Conservation (phyloP, 352 stramenopile species). For the Aphanomyces invadans region DNA sequence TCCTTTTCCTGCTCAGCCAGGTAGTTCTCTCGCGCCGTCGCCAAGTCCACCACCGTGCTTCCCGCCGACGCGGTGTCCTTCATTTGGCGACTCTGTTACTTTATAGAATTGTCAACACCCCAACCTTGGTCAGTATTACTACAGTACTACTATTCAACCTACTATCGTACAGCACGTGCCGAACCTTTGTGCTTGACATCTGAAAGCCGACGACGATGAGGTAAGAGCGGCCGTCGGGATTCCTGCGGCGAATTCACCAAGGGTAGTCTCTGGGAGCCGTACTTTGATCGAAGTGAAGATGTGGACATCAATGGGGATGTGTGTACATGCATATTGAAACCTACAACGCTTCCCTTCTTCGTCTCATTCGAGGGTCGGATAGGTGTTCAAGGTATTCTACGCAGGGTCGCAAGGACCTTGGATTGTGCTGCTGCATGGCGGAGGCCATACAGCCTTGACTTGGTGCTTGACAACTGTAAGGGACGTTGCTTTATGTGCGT, state of each 20-base stretch:
- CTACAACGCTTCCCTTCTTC: background rate
- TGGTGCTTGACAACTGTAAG: constrained; percentile 70
- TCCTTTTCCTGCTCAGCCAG: constrained; percentile 23
- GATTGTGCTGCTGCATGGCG: constrained; percentile 76
- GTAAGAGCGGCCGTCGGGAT: too few species aligned
- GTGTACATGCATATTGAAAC: constrained; percentile 9
- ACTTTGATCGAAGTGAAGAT: constrained; percentile 70
- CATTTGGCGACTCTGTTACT: constrained; percentile 8
- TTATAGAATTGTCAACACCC: too few species aligned
- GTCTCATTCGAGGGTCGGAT: background rate
- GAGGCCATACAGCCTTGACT: constrained; percentile 80
- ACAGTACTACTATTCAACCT: background rate
- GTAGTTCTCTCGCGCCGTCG: constrained; percentile 15
- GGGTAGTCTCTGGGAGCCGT: constrained; percentile 40
- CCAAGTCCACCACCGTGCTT: constrained; percentile 6
- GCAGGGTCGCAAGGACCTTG: constrained; percentile 57
- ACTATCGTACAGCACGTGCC: background rate
- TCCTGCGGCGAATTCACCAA: too few species aligned
- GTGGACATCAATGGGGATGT: constrained; percentile 64
- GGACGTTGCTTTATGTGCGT: background rate
- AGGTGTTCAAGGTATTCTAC: constrained; percentile 77
- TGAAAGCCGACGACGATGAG: too few species aligned
- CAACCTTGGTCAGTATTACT: background rate
- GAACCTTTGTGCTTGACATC: background rate
- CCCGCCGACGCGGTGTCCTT: constrained; percentile 14